Percentiles rank a stretch among this genome's conserved stretches.
Evolutionary conservation across 441 rosid species (phyloP).

Genomic region (Brassica hybrid): DNA sequence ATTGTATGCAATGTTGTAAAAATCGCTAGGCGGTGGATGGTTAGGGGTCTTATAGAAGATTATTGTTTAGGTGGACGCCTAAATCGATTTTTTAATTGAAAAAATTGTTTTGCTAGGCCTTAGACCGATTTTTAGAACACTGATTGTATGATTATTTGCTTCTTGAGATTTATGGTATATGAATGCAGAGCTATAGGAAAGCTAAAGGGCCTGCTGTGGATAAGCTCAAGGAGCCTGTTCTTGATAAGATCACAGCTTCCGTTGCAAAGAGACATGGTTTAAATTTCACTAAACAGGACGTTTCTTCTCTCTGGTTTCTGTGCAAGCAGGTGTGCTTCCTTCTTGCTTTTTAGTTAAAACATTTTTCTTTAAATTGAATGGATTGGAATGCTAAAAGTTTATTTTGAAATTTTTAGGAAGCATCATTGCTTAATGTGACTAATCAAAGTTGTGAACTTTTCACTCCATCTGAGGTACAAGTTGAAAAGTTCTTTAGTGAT

Average conservation of each 20-base stretch:
- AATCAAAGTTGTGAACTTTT: constrained; percentile 93
- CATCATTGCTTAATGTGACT: constrained; percentile 81
- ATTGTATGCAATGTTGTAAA: too few species aligned
- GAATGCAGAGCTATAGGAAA: constrained; percentile 61
- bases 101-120: too few species aligned
- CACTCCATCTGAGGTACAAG: constrained; percentile 69
- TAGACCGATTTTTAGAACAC: too few species aligned
- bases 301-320: constrained; percentile 90
- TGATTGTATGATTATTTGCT: neutral
- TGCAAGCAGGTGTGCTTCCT: constrained; percentile 76
- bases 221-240: constrained; percentile 83
- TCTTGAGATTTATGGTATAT: neutral
- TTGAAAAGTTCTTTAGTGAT: neutral
- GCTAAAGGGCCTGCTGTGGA: constrained; percentile 69
- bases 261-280: constrained; percentile 60
- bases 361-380: neutral
- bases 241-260: constrained; percentile 71
- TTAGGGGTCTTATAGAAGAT: too few species aligned
- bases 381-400: neutral
- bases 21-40: too few species aligned
- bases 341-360: neutral
- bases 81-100: too few species aligned
- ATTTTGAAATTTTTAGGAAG: constrained; percentile 57
- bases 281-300: constrained; percentile 72
- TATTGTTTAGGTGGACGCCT: too few species aligned